These are phyloP conservation scores for Xerocomellus amylosporus DNA, from an alignment of 768 basidiomycete genomes.

Conservation along the genomic window DNA sequence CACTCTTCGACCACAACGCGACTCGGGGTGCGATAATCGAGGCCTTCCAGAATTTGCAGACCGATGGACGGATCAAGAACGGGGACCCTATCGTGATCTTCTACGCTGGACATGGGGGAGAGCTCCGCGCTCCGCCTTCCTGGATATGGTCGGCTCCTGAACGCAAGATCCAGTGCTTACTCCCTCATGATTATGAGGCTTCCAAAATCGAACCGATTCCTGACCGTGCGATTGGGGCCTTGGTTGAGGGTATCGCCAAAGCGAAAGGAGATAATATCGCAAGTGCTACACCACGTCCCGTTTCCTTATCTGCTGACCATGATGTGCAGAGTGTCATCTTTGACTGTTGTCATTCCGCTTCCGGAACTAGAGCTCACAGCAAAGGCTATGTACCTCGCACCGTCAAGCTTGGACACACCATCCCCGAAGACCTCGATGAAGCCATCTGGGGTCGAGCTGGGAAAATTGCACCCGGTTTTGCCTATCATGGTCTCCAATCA, in stretches of 20 bases:
- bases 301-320: not conserved
- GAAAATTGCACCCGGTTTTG: constrained; percentile 19
- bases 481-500: constrained; percentile 31
- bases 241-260: constrained; percentile 38
- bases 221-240: constrained; percentile 40
- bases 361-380: constrained; percentile 28
- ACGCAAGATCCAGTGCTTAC: constrained; percentile 25
- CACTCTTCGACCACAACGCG: constrained; percentile 37
- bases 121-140: constrained; percentile 29
- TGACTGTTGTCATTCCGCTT: constrained; percentile 46
- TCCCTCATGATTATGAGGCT: constrained; percentile 35
- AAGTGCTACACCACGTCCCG: constrained; percentile 4
- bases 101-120: constrained; percentile 46
- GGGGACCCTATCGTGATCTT: constrained; percentile 41
- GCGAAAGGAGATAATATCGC: constrained; percentile 45
- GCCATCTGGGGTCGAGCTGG: constrained; percentile 21
- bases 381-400: constrained; percentile 3
- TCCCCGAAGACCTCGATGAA: constrained; percentile 24
- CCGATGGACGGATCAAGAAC: constrained; percentile 24
- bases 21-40: constrained; percentile 36
- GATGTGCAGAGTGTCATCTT: constrained; percentile 41
- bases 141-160: constrained; percentile 28
- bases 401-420: not conserved
- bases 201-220: constrained; percentile 35
- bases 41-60: constrained; percentile 22